These are phyloP conservation scores for Colletotrichum graminicola DNA, from an alignment of 2,329 filamentous ascomycete species.

Conservation along the genomic window DNA sequence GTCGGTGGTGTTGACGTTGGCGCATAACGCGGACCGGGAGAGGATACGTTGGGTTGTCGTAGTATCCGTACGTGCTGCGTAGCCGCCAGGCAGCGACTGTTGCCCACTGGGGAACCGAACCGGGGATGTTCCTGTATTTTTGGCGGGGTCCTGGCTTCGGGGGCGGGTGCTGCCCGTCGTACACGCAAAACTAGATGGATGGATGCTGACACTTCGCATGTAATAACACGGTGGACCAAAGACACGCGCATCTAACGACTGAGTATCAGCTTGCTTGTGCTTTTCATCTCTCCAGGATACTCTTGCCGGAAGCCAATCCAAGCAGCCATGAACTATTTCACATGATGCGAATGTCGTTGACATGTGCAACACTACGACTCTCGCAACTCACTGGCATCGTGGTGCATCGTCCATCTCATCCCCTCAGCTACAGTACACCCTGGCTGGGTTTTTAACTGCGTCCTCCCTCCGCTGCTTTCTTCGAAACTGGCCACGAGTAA, in stretches of 20 bases:
- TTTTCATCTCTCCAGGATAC: not conserved
- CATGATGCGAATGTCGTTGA: not conserved
- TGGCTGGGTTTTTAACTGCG: slow-evolving; percentile 11
- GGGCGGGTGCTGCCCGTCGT: not conserved
- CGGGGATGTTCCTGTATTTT: slow-evolving; percentile 32
- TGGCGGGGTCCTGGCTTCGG: slow-evolving; percentile 11
- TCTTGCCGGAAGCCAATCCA: not conserved
- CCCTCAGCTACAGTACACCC: not conserved
- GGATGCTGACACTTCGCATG: slow-evolving; percentile 12
- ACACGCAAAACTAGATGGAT: slow-evolving; percentile 2
- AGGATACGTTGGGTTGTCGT: slow-evolving; percentile 28
- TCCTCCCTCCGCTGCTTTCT: slow-evolving; percentile 5
- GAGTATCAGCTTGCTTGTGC: not conserved
- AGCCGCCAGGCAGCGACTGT: slow-evolving; percentile 36
- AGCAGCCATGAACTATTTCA: not conserved
- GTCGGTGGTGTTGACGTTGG: slow-evolving; percentile 39
- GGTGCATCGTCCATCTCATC: not conserved
- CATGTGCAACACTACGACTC: not conserved
- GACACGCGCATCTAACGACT: not conserved
- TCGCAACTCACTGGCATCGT: not conserved
- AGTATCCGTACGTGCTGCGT: slow-evolving; percentile 18
- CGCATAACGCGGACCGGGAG: slow-evolving; percentile 28
- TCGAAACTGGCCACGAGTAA: not conserved
- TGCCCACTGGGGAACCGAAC: slow-evolving; percentile 9
- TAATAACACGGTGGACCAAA: not conserved